Conservation (phyloP, 352 stramenopile genomes). For the Phytophthora pisi region DNA sequence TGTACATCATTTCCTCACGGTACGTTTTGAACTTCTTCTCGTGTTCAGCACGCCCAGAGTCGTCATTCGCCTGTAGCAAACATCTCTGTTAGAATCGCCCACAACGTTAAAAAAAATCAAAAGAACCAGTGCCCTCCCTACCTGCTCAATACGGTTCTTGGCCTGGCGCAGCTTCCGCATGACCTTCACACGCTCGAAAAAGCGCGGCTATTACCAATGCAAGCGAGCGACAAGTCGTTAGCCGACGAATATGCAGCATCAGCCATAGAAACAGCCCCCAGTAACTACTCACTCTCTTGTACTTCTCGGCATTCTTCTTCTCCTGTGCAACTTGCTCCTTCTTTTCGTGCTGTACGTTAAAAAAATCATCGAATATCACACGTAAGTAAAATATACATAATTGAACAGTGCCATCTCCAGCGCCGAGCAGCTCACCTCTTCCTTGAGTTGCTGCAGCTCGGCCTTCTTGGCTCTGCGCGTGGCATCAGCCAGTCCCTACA, state of each 20-base stretch:
- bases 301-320: conserved; percentile 81
- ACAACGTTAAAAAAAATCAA: background rate
- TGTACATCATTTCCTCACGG: conserved; percentile 78
- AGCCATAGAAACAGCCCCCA: too few species aligned
- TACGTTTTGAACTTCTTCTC: conserved; percentile 52
- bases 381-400: background rate
- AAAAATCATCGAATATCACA: background rate
- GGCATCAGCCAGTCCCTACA: conserved; percentile 49
- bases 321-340: conserved; percentile 58
- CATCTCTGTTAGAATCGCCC: background rate
- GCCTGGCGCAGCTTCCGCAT: conserved; percentile 81
- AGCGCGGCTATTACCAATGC: conserved; percentile 52
- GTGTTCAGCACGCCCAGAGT: conserved; percentile 44
- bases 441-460: conserved; percentile 54
- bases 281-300: conserved; percentile 63
- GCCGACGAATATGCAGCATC: too few species aligned
- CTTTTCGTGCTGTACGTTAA: conserved; percentile 37
- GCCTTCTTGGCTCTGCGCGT: conserved; percentile 51
- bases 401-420: background rate
- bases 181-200: conserved; percentile 86
- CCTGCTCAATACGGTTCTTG: conserved; percentile 54
- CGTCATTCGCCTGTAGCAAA: conserved; percentile 37
- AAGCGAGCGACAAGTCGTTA: background rate
- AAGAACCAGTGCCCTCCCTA: conserved; percentile 13
- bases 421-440: conserved; percentile 34